A percentile compares a stretch with the other conserved stretches of the same genome.
Evolutionary conservation across 257 asterid species (phyloP).

Genomic region (Forsythia viridissima): DNA sequence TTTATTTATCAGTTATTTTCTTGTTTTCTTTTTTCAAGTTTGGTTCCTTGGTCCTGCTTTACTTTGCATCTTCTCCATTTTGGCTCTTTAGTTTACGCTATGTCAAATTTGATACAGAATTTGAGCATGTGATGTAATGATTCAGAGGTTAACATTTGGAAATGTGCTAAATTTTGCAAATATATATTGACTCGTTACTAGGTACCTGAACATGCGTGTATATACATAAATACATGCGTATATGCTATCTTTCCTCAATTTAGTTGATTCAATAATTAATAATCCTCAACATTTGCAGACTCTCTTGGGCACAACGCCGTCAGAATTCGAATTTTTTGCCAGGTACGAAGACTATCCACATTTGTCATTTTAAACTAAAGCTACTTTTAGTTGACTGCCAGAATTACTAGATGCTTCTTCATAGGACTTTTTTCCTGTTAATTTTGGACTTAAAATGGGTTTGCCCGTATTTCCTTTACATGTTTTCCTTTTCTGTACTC

Average conservation of each 20-base stretch:
- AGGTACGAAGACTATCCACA: constrained; percentile 38
- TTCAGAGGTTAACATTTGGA: background rate
- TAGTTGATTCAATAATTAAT: constrained; percentile 2
- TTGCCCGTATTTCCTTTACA: background rate
- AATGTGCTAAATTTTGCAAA: background rate
- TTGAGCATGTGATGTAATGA: background rate
- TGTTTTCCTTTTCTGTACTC: background rate
- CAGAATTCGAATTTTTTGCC: constrained; percentile 59
- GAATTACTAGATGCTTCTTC: background rate
- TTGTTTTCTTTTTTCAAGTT: background rate
- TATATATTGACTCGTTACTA: background rate
- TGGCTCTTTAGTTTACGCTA: background rate
- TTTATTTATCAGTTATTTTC: background rate
- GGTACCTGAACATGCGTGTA: background rate
- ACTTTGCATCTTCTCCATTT: background rate
- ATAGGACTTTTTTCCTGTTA: background rate
- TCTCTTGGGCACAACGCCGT: constrained; percentile 71
- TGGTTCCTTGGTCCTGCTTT: background rate
- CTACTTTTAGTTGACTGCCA: background rate
- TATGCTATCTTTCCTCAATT: background rate
- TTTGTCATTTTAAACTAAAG: background rate
- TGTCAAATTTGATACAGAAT: background rate
- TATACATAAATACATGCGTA: background rate
- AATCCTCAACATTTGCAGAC: constrained; percentile 38
- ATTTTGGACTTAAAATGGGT: background rate